phyloP scores from a whole-genome alignment of 768 basidiomycete species.

The Rossbeevera mucosa region DNA sequence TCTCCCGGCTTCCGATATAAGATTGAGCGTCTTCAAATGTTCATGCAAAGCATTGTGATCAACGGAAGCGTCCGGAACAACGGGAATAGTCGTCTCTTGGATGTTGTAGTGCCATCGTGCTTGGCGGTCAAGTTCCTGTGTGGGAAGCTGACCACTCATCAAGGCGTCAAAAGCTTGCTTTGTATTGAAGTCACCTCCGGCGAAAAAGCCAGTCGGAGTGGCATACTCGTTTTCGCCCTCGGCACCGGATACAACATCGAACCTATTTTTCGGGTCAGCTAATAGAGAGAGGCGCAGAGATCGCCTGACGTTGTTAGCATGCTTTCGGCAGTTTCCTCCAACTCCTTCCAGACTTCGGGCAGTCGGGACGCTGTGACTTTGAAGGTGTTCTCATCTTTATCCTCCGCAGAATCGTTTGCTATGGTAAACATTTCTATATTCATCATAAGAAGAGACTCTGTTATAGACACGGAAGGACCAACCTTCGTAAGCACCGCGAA shows the following conservation, averaged over 20 bases:
- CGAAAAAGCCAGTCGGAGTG: constrained; percentile 55
- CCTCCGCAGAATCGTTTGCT: constrained; percentile 26
- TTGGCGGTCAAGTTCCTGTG: constrained; percentile 32
- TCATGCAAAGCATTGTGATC: constrained; percentile 36
- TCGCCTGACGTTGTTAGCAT: constrained; percentile 56
- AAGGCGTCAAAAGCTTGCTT: constrained; percentile 51
- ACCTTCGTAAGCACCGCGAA: constrained; percentile 57
- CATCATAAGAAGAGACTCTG: constrained; percentile 11
- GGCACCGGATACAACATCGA: constrained; percentile 56
- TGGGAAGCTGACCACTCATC: constrained; percentile 42
- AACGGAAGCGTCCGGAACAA: constrained; percentile 36
- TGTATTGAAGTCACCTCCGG: constrained; percentile 49
- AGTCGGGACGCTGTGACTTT: constrained; percentile 51
- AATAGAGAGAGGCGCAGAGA: background rate
- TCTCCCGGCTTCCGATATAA: constrained; percentile 36
- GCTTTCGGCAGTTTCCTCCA: constrained; percentile 44
- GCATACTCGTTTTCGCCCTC: constrained; percentile 42
- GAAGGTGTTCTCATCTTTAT: constrained; percentile 35
- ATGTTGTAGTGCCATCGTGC: constrained; percentile 57
- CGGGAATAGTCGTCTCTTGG: constrained; percentile 37
- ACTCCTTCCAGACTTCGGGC: constrained; percentile 52
- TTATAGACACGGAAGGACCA: constrained; percentile 15
- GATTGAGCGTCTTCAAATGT: constrained; percentile 40
- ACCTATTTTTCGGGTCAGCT: constrained; percentile 36
- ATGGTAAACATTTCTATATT: constrained; percentile 39